These are phyloP conservation scores for Neurospora sp. DNA, from an alignment of 495 filamentous ascomycete genomes.

Conservation along the genomic window DNA sequence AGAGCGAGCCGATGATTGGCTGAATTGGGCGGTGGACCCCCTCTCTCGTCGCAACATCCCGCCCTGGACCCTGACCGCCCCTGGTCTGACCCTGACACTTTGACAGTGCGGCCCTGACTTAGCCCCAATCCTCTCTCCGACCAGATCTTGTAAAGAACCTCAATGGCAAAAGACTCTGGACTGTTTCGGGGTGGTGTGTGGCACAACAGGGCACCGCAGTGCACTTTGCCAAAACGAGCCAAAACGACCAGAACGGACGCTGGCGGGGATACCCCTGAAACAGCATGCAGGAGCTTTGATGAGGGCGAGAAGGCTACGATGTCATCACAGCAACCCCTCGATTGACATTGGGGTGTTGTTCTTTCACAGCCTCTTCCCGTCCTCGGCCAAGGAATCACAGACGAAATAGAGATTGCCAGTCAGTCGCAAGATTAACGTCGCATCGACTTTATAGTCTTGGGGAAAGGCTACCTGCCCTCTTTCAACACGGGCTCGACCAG, in stretches of 20 bases:
- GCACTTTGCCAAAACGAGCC: background rate
- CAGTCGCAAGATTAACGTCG: background rate
- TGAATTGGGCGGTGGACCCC: background rate
- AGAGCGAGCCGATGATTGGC: background rate
- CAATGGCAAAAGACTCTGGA: background rate
- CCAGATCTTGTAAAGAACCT: background rate
- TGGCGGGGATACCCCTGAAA: background rate
- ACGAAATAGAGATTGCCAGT: background rate
- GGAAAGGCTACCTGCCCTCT: background rate
- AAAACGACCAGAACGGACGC: background rate
- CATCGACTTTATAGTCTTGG: background rate
- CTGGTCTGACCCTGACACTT: background rate
- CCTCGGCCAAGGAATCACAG: background rate
- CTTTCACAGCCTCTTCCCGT: background rate
- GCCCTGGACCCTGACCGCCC: background rate
- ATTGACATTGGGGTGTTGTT: background rate
- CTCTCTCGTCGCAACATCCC: background rate
- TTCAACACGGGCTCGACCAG: background rate
- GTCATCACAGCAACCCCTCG: background rate
- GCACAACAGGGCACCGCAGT: background rate
- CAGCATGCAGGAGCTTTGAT: background rate
- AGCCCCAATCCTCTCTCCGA: background rate
- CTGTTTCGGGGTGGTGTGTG: background rate
- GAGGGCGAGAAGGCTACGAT: background rate
- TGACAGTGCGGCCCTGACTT: background rate